phyloP scores from a whole-genome alignment of 106 monocot genomes.

The Platanthera guangdongensis region DNA sequence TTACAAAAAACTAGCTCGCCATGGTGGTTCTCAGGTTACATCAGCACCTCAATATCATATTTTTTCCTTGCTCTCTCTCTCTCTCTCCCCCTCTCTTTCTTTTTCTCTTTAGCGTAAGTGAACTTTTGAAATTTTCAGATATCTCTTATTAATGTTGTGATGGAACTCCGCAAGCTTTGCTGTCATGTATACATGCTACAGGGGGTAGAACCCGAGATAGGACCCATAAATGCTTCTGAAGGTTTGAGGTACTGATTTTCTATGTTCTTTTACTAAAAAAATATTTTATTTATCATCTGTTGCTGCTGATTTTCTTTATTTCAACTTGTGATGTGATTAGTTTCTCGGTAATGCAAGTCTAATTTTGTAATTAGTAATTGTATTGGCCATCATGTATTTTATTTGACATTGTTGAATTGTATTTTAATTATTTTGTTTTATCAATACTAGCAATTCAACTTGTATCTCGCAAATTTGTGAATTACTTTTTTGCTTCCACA shows the following conservation, averaged over 20 bases:
- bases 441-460: too few species aligned
- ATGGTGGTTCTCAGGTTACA: conserved; percentile 79
- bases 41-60: neutral
- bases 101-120: neutral
- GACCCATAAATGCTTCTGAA: conserved; percentile 66
- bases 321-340: too few species aligned
- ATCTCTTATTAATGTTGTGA: conserved; percentile 96
- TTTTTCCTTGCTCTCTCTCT: neutral
- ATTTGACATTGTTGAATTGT: too few species aligned
- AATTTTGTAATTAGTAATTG: too few species aligned
- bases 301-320: too few species aligned
- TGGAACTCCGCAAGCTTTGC: conserved; percentile 97
- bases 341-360: too few species aligned
- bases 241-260: conserved; percentile 54
- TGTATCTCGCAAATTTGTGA: too few species aligned
- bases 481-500: too few species aligned
- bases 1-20: conserved; percentile 79
- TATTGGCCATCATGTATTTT: too few species aligned
- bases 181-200: conserved; percentile 94
- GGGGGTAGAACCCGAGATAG: conserved; percentile 75
- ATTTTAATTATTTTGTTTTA: too few species aligned
- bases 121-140: conserved; percentile 38
- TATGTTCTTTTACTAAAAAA: too few species aligned
- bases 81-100: conserved; percentile 1
- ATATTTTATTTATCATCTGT: too few species aligned